These are phyloP conservation scores for Gossypium schwendimanii DNA, from an alignment of 441 rosid species.

Conservation along the genomic window DNA sequence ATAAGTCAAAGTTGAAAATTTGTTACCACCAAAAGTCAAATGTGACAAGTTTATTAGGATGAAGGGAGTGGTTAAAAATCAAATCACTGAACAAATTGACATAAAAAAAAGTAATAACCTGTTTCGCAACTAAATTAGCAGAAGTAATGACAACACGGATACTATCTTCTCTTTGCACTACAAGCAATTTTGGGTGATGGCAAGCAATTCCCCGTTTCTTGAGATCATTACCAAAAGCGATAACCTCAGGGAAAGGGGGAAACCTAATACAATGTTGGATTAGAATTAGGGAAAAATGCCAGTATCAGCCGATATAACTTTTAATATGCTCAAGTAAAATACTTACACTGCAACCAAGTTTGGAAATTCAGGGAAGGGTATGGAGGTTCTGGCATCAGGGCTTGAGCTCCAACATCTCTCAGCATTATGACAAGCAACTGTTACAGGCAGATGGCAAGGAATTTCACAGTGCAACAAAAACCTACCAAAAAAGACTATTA, in stretches of 20 bases:
- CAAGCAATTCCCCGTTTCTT: constrained; percentile 84
- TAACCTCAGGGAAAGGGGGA: constrained; percentile 76
- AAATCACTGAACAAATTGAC: not conserved
- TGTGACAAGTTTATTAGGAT: too few species aligned
- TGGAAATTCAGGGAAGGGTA: constrained; percentile 64
- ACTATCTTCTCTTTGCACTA: constrained; percentile 70
- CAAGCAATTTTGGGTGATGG: constrained; percentile 87
- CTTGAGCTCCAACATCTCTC: constrained; percentile 79
- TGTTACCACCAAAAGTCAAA: too few species aligned
- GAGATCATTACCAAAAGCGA: constrained; percentile 80
- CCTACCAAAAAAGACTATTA: constrained; percentile 41
- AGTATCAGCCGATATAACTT: not conserved
- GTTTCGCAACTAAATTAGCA: constrained; percentile 77
- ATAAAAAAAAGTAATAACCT: constrained; percentile 41
- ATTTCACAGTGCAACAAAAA: constrained; percentile 67
- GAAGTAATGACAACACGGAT: constrained; percentile 74
- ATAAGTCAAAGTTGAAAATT: too few species aligned
- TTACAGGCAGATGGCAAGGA: constrained; percentile 69
- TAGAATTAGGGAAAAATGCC: constrained; percentile 5
- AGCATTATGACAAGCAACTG: constrained; percentile 75
- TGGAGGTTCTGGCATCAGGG: constrained; percentile 48
- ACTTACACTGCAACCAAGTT: constrained; percentile 71
- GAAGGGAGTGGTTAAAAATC: not conserved
- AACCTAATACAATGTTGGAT: constrained; percentile 40
- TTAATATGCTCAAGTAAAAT: not conserved